Evolutionary conservation across 768 basidiomycete genomes (phyloP).

Genomic region (Tulasnella sp.): DNA sequence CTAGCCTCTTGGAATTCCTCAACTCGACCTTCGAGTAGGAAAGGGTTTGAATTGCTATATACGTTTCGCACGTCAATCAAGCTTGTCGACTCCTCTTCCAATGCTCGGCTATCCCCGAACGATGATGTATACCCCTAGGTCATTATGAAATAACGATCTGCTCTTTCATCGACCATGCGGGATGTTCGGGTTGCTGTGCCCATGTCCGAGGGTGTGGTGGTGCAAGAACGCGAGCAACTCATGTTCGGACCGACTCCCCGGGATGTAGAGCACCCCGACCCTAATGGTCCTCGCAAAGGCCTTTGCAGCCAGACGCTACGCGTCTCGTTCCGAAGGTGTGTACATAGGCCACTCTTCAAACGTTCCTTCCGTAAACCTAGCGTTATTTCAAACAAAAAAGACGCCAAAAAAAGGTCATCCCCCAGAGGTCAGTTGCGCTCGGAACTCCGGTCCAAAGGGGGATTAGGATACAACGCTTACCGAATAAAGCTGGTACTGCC

Average conservation of each 20-base stretch:
- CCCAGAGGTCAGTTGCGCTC: slow-evolving; percentile 19
- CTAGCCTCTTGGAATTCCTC: slow-evolving; percentile 20
- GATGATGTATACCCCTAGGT: neutral
- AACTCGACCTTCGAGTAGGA: slow-evolving; percentile 27
- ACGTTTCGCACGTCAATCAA: slow-evolving; percentile 18
- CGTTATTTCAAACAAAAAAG: slow-evolving; percentile 12
- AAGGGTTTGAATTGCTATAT: neutral
- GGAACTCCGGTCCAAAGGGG: neutral
- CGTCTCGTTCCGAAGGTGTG: neutral
- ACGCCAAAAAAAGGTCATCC: neutral
- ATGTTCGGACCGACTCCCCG: neutral
- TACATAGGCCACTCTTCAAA: slow-evolving; percentile 85
- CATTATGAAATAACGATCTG: neutral
- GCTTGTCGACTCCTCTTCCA: neutral
- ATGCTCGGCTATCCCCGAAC: neutral
- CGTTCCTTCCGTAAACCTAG: slow-evolving; percentile 75
- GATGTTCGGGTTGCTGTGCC: neutral
- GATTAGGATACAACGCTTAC: neutral
- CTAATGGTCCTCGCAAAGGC: neutral
- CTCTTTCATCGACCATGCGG: slow-evolving; percentile 3
- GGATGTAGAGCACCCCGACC: neutral
- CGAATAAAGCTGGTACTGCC: slow-evolving; percentile 84
- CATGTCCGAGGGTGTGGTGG: slow-evolving; percentile 1
- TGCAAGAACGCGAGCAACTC: neutral
- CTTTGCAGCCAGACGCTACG: neutral